Base-by-base conservation (phyloP, 2,329 filamentous ascomycete species). In the Calcarisporium arbuscula region DNA sequence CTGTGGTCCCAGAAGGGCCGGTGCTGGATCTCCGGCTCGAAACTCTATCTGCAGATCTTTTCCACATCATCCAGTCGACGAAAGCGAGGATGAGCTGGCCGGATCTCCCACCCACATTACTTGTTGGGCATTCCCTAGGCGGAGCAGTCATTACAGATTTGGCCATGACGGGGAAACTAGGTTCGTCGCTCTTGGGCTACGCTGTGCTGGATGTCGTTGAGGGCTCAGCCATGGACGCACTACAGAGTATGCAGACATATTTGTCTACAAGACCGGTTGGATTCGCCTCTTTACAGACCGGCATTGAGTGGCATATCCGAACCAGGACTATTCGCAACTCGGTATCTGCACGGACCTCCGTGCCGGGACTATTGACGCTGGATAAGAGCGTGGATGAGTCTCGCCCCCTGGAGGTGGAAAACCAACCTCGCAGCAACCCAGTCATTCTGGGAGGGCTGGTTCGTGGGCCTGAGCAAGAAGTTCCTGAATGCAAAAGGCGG, bases 161-260 rank as follows among this genome's bases (percentile, higher is more conserved):
- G 36, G 88, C 89, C 10, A 78, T 74, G 51, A 71, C 70, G 14
- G 77, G 77, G 2, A 64, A 69, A 25, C 64, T 95, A 22, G 85
- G 82, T 2, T 57, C 63, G 23, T 72, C 79, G 18, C 57, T 96
- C 2, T 67, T 96, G 12, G 92, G 86, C 15, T 95, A 90, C 60
- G 85, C 80, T 4, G 89, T 96, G 7, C 68, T 98, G 12, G 92
- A 98, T 60, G 87, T 98, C 5, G 92, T 98, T 19, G 92, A 98
- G 61, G 85, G 92, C 9, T 94, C 86, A 1, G 92, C 92, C 21
- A 90, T 98, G 60, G 92, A 96, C 56, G 90, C 92, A 4, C 70
- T 98, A 34, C 80, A 88, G 57, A 89, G 84, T 58, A 98, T 98
- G 92, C 83, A 92, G 46, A 83, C 81, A 4, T 95, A 95, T 57